Base-by-base conservation (phyloP, 2,329 filamentous ascomycete genomes). In the Rhynchosporium graminicola region DNA sequence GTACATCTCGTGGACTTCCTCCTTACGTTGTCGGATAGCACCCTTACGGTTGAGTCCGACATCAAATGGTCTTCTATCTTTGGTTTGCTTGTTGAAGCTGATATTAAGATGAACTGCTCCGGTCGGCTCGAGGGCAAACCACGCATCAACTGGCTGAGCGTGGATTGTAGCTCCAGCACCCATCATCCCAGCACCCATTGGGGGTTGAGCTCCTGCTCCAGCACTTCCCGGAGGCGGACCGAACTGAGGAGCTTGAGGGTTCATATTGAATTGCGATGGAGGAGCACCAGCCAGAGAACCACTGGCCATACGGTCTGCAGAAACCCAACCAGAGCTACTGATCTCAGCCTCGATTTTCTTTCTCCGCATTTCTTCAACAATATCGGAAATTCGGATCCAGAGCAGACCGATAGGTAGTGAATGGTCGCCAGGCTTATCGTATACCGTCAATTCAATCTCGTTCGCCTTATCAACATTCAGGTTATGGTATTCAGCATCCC, bases 391-490 rank as follows among this genome's bases (percentile, higher is more conserved):
- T 64, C 95, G 85, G 63, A 99, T 88, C 95, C 95, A 99, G 13
- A 98, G 83, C 83, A 99, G 87, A 61, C 89, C 95, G 72, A 99
- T 97, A 46, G 95, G 95, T 57, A 96, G 87, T 13, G 93, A 88
- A 70, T 96, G 90, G 71, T 97, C 93, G 66, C 88, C 87, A 2
- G 92, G 88, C 78, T 96, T 97, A 76, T 99, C 95, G 76, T 99
- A 99, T 10, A 99, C 93, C 0, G 92, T 98, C 59, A 99, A 85
- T 75, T 99, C 95, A 65, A 99, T 92, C 77, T 99, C 95, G 76
- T 99, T 99, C 58, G 95, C 95, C 80, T 98, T 98, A 78, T 98
- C 94, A 61, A 99, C 95, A 67, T 95, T 91, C 65, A 99, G 88
- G 63, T 88, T 92, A 76, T 97, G 95, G 42, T 88, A 85, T 77